Conservation (phyloP, 768 basidiomycete species). For the Lentinula lateritia region DNA sequence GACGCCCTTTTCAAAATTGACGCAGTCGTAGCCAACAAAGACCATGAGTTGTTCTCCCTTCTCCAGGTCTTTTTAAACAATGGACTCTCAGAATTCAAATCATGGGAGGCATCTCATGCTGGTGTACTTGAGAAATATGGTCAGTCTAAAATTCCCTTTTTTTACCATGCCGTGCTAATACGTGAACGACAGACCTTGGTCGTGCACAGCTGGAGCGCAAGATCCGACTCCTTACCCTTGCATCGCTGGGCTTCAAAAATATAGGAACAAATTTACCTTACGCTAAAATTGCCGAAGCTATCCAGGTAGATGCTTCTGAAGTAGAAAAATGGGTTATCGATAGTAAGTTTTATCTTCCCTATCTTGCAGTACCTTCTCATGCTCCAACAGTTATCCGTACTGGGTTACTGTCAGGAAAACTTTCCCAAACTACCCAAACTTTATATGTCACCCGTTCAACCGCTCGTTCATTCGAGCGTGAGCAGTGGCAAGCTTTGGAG, state of each 20-base stretch:
- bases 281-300: constrained; percentile 55
- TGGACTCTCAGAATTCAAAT: constrained; percentile 54
- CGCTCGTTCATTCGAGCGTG: constrained; percentile 67
- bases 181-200: constrained; percentile 42
- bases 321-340: constrained; percentile 90
- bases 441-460: constrained; percentile 70
- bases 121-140: constrained; percentile 51
- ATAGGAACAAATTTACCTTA: constrained; percentile 73
- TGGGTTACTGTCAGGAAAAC: constrained; percentile 73
- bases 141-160: constrained; percentile 23
- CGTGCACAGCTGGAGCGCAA: constrained; percentile 63
- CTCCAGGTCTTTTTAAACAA: constrained; percentile 68
- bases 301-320: constrained; percentile 58
- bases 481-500: constrained; percentile 78
- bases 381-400: constrained; percentile 63
- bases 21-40: constrained; percentile 57
- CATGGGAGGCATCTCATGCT: constrained; percentile 53
- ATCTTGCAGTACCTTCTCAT: background rate
- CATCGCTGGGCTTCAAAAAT: constrained; percentile 72
- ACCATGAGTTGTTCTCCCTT: constrained; percentile 70
- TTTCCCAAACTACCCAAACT: constrained; percentile 74
- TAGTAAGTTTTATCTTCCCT: constrained; percentile 37
- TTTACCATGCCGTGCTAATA: background rate
- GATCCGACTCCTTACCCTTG: constrained; percentile 71
- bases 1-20: constrained; percentile 77